These are phyloP conservation scores for Camellia granthamiana DNA, from an alignment of 148 eudicot species.

Conservation along the genomic window DNA sequence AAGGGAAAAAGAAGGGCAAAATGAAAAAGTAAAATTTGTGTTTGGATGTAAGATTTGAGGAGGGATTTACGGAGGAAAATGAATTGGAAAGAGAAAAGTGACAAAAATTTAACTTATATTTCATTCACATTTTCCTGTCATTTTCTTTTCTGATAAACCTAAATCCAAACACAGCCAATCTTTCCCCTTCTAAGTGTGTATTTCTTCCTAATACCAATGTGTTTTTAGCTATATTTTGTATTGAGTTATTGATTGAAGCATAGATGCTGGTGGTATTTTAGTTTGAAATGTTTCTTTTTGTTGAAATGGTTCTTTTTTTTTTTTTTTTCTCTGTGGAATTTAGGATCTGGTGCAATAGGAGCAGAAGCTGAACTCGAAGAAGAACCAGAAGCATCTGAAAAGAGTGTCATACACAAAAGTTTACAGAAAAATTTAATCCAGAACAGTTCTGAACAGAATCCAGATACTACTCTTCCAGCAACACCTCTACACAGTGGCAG, in stretches of 20 bases:
- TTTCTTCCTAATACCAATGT: background rate
- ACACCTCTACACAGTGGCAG: conserved; percentile 61
- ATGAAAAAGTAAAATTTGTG: too few relatives aligned
- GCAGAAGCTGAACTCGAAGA: conserved; percentile 62
- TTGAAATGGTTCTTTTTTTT: too few relatives aligned
- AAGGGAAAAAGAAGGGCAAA: too few relatives aligned
- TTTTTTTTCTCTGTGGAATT: background rate
- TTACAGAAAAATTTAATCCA: conserved; percentile 34
- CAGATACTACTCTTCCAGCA: conserved; percentile 46
- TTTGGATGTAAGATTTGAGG: too few relatives aligned
- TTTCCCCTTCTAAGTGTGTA: background rate
- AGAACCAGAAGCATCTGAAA: conserved; percentile 36
- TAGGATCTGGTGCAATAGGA: conserved; percentile 41
- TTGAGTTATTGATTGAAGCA: background rate
- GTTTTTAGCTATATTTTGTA: background rate
- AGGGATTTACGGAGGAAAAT: too few relatives aligned
- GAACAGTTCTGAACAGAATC: conserved; percentile 36
- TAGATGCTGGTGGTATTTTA: background rate
- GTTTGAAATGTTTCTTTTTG: background rate
- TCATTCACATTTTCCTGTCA: too few relatives aligned
- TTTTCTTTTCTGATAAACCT: too few relatives aligned
- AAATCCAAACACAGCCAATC: too few relatives aligned
- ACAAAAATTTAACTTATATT: too few relatives aligned
- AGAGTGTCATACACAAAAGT: conserved; percentile 25
- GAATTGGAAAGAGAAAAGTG: too few relatives aligned